Evolutionary conservation across 371 early-diverging fungal species (phyloP).

Genomic region (Mucor ambiguus): DNA sequence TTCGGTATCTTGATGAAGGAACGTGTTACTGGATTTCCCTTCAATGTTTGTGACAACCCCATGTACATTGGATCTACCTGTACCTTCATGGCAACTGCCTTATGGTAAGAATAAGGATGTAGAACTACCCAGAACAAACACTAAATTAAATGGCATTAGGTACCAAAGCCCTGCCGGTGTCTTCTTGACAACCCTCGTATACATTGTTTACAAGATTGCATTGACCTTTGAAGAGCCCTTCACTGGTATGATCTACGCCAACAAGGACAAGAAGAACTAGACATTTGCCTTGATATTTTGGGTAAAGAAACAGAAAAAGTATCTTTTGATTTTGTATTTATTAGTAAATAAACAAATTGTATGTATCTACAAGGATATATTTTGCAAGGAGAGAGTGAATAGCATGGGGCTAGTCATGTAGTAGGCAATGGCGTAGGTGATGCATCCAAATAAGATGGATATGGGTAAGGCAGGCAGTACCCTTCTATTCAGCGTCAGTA

Average conservation of each 20-base stretch:
- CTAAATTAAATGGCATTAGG: conserved; percentile 29
- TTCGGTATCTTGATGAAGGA: conserved; percentile 92
- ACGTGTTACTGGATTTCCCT: conserved; percentile 89
- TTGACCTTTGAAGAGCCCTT: conserved; percentile 74
- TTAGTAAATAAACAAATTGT: not conserved
- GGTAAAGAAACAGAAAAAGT: conserved; percentile 1
- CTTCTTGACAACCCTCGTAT: conserved; percentile 69
- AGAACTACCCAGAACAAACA: too few species aligned
- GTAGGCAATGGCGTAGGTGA: conserved; percentile 21
- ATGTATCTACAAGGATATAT: not conserved
- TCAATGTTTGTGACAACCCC: conserved; percentile 89
- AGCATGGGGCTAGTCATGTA: conserved; percentile 27
- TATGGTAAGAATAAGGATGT: conserved; percentile 61
- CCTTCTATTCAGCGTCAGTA: conserved; percentile 20
- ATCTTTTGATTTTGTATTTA: conserved; percentile 3
- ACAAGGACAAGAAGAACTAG: conserved; percentile 54
- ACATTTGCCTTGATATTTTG: not conserved
- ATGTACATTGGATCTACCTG: conserved; percentile 95
- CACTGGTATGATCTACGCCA: conserved; percentile 71
- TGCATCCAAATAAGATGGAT: conserved; percentile 26
- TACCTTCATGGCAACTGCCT: conserved; percentile 81
- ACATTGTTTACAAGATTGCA: conserved; percentile 75
- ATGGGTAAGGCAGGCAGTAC: conserved; percentile 24
- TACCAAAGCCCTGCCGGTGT: conserved; percentile 71
- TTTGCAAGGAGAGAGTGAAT: not conserved